Conservation (phyloP, 2,329 filamentous ascomycete species). For the Chaetomium sp. region DNA sequence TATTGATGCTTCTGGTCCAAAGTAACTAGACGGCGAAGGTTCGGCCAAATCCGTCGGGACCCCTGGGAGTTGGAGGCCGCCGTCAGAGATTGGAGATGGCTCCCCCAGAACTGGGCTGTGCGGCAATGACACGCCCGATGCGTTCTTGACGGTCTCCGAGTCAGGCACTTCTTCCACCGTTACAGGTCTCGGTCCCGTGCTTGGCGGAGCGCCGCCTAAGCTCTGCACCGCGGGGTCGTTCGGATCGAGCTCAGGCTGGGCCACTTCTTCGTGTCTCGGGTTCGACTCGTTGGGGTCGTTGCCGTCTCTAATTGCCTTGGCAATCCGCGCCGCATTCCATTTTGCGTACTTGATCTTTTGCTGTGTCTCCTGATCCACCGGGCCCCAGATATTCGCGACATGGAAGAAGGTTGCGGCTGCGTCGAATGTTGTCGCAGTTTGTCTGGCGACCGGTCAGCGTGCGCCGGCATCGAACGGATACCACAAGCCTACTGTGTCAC, state of each 20-base stretch:
- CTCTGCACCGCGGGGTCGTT: slow-evolving; percentile 66
- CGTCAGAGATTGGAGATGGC: slow-evolving; percentile 36
- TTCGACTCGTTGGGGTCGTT: slow-evolving; percentile 92
- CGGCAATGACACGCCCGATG: slow-evolving; percentile 41
- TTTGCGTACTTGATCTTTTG: slow-evolving; percentile 96
- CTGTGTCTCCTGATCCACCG: slow-evolving; percentile 70
- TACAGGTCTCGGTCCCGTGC: slow-evolving; percentile 42
- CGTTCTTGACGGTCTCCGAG: slow-evolving; percentile 41
- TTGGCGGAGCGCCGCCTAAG: slow-evolving; percentile 43
- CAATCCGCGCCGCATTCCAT: slow-evolving; percentile 89
- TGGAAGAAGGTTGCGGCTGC: slow-evolving; percentile 93
- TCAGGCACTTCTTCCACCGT: slow-evolving; percentile 59
- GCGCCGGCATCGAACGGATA: neutral
- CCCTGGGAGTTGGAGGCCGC: slow-evolving; percentile 37
- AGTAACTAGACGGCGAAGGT: slow-evolving; percentile 31
- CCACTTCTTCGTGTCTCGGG: slow-evolving; percentile 62
- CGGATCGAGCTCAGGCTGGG: slow-evolving; percentile 58
- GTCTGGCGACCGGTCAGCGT: slow-evolving; percentile 51
- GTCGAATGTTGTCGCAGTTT: slow-evolving; percentile 92
- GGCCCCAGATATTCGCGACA: slow-evolving; percentile 80
- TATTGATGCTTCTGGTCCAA: slow-evolving; percentile 36
- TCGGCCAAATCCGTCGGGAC: slow-evolving; percentile 34
- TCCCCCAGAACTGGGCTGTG: slow-evolving; percentile 45
- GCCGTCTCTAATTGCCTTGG: slow-evolving; percentile 86
- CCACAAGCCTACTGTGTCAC: slow-evolving; percentile 66